phyloP scores from a whole-genome alignment of 139 green algal genomes.

The Asterochloris erici region DNA sequence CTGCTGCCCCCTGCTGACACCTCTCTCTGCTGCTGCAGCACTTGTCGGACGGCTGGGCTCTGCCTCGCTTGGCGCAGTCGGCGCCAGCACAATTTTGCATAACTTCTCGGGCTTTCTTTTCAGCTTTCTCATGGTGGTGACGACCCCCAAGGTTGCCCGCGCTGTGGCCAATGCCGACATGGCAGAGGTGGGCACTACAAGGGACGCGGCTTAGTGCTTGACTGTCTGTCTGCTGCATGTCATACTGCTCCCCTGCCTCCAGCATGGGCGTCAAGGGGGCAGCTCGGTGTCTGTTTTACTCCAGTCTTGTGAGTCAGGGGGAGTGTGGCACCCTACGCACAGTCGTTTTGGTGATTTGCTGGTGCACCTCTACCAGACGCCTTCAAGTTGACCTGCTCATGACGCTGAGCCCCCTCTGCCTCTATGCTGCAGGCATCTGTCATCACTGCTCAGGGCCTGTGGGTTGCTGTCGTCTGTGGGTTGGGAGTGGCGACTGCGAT shows the following conservation, averaged over 20 bases:
- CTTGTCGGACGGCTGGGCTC: slow-evolving; percentile 23
- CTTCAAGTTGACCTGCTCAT: no score
- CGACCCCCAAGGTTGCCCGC: slow-evolving; percentile 21
- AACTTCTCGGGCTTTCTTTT: slow-evolving; percentile 18
- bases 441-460: slow-evolving; percentile 22
- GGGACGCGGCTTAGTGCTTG: no score
- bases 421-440: slow-evolving; percentile 23
- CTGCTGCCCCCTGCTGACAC: neutral
- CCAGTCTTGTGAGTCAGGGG: no score
- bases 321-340: no score
- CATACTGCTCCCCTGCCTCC: no score
- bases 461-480: slow-evolving; percentile 9
- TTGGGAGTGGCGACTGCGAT: neutral
- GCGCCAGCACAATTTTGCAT: slow-evolving; percentile 10
- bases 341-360: no score
- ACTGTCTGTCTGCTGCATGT: no score
- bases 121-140: slow-evolving; percentile 26
- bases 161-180: slow-evolving; percentile 14
- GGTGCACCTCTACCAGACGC: no score
- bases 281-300: no score
- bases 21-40: neutral
- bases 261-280: no score
- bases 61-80: slow-evolving; percentile 23
- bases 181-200: neutral
- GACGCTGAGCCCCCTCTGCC: no score